Evolutionary conservation across 768 basidiomycete species (phyloP).

Genomic region (Xerocomellus dryophilus): DNA sequence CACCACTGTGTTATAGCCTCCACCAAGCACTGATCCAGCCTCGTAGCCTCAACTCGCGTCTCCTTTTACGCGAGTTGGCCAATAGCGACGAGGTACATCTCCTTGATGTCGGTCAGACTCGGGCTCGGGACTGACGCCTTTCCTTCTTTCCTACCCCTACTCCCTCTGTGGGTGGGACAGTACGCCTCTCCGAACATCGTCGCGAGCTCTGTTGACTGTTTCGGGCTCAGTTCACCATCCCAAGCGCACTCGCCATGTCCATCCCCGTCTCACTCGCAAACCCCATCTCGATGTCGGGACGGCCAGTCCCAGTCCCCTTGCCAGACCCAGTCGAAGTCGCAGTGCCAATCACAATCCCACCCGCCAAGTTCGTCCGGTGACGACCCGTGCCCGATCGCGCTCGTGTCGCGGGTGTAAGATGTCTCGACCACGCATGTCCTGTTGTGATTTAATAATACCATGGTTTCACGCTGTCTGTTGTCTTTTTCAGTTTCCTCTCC

Average conservation of each 20-base stretch:
- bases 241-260: conserved; percentile 7
- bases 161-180: conserved; percentile 1
- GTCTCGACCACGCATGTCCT: background rate
- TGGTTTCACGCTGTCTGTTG: background rate
- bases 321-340: background rate
- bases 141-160: background rate
- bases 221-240: conserved; percentile 13
- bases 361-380: background rate
- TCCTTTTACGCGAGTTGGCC: conserved; percentile 27
- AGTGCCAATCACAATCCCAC: background rate
- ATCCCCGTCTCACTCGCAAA: conserved; percentile 6
- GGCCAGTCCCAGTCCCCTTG: background rate
- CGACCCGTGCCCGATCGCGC: conserved; percentile 12
- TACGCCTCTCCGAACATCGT: conserved; percentile 26
- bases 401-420: conserved; percentile 15
- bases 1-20: too few relatives aligned
- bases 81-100: conserved; percentile 25
- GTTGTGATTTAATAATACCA: background rate
- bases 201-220: conserved; percentile 21
- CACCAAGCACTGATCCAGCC: background rate
- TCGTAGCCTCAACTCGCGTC: conserved; percentile 29
- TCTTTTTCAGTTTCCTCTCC: too few relatives aligned
- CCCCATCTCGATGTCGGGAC: background rate
- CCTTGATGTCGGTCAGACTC: background rate
- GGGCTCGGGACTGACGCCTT: background rate